phyloP scores from a whole-genome alignment of 768 basidiomycete genomes.

The Kondoa subrosea region DNA sequence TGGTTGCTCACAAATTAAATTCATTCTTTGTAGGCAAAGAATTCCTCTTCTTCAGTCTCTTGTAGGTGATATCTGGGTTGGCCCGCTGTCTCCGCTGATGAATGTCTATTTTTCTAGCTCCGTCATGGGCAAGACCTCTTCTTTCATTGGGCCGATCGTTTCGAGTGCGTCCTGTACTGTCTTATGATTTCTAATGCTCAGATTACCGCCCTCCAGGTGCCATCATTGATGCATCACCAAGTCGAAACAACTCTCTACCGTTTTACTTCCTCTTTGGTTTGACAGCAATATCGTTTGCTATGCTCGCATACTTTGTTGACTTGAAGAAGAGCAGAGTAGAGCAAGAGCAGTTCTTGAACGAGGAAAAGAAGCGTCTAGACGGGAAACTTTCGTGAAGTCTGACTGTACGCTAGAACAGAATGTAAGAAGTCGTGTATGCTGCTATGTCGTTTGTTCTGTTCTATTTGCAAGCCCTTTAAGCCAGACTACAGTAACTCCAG shows the following conservation, averaged over 20 bases:
- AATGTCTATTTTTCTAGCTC: too few relatives aligned
- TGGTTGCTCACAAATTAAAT: conserved; percentile 25
- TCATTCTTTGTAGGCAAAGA: conserved; percentile 53
- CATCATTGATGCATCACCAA: conserved; percentile 47
- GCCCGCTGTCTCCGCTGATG: too few relatives aligned
- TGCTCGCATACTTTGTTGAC: background rate
- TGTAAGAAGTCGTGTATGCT: too few relatives aligned
- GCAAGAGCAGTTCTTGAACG: background rate
- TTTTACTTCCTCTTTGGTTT: conserved; percentile 56
- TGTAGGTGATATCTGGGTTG: too few relatives aligned
- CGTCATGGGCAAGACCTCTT: conserved; percentile 60
- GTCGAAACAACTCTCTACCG: conserved; percentile 56
- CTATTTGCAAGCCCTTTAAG: too few relatives aligned
- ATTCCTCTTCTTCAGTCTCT: conserved; percentile 60
- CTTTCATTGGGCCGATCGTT: background rate
- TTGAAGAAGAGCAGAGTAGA: conserved; percentile 19
- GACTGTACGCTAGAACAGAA: too few relatives aligned
- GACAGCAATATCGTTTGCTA: conserved; percentile 35
- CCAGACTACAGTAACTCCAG: too few relatives aligned
- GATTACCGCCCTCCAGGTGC: conserved; percentile 55
- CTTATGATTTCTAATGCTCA: background rate
- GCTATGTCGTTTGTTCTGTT: too few relatives aligned
- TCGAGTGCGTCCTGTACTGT: background rate
- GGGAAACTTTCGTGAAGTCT: conserved; percentile 3
- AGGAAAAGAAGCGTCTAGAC: background rate